Base-by-base conservation (phyloP, 2,329 filamentous ascomycete genomes). In the Penicillium palitans region DNA sequence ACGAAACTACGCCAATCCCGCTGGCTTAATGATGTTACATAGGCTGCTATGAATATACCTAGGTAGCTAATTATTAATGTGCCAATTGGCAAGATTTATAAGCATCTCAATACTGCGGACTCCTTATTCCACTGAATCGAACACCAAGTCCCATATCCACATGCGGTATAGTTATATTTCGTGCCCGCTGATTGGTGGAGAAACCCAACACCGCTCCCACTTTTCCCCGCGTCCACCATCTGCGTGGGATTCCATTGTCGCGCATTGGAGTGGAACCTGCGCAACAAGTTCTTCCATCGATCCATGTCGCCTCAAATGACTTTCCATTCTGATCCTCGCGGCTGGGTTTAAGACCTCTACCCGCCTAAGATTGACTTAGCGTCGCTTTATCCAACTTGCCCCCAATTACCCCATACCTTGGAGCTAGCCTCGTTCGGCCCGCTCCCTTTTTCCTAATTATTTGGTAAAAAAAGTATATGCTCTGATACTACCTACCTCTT, bases 171-270 rank as follows among this genome's bases (percentile, higher is more conserved):
- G 12, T 29, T n/a, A 12, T 17, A 25, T 41, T 4, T 25, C 4
- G 6, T 2, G 17, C 5, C 3, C n/a, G n/a, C 9, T 71, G 60
- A 74, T 74, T 74, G 71, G 71, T 68, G 71, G 71, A 74, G 65
- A 67, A 74, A 72, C 63, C 44, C 50, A 53, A 52, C 59, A 40
- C 66, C 63, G 66, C 44, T 62, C 54, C 52, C 41, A 42, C 25
- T 44, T 50, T 59, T 57, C 57, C 61, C 69, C 70, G 65, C 60
- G 53, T 57, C 57, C 59, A 58, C 60, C 61, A 59, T 61, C 62
- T 54, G 53, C 47, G 35, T 47, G 37, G 19, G n/a, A 59, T 59
- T 47, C 40, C 52, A 59, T 35, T 21, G 37, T 35, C 49, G 39
- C 52, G 45, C 60, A 59, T 63, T 54, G 33, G 33, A 45, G 52